Conservation (phyloP, 1,284 basidiomycete genomes). For the Paramarasmius palmivorus region DNA sequence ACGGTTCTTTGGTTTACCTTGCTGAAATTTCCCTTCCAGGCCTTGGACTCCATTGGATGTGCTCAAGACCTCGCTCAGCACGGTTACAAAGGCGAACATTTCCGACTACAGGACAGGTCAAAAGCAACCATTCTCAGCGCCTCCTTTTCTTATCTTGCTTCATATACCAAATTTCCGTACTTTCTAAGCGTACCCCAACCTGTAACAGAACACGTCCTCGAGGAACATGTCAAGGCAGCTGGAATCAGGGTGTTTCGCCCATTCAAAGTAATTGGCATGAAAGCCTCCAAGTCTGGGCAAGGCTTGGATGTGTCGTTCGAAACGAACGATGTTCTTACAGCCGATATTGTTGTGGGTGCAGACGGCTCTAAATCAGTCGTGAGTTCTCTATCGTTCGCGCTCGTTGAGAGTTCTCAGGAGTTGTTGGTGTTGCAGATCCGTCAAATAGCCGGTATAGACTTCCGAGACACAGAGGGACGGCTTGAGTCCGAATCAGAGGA, state of each 20-base stretch:
- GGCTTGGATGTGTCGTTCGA: conserved; percentile 40
- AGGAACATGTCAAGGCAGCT: conserved; percentile 3
- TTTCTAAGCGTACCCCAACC: conserved; percentile 2
- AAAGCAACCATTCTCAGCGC: neutral
- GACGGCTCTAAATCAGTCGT: conserved; percentile 57
- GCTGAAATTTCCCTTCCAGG: conserved; percentile 2
- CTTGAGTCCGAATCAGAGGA: conserved; percentile 13
- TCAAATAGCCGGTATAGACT: conserved; percentile 29
- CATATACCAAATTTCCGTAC: conserved; percentile 8
- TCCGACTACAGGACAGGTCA: neutral
- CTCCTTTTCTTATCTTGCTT: neutral
- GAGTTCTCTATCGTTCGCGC: conserved; percentile 18
- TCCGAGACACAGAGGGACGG: conserved; percentile 33
- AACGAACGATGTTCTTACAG: conserved; percentile 41
- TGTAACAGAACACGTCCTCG: conserved; percentile 2
- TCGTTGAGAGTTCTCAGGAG: neutral
- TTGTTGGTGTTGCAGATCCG: conserved; percentile 33
- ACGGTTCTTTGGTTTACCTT: too few species aligned
- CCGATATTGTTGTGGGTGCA: conserved; percentile 53
- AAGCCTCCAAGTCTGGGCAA: conserved; percentile 16
- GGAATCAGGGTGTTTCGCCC: conserved; percentile 25
- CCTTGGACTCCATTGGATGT: conserved; percentile 6
- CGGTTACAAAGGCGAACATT: neutral
- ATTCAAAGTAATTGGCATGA: conserved; percentile 21
- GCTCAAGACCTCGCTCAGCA: neutral